Base-by-base conservation (phyloP, 768 basidiomycete genomes). In the Tylopilus felleus region DNA sequence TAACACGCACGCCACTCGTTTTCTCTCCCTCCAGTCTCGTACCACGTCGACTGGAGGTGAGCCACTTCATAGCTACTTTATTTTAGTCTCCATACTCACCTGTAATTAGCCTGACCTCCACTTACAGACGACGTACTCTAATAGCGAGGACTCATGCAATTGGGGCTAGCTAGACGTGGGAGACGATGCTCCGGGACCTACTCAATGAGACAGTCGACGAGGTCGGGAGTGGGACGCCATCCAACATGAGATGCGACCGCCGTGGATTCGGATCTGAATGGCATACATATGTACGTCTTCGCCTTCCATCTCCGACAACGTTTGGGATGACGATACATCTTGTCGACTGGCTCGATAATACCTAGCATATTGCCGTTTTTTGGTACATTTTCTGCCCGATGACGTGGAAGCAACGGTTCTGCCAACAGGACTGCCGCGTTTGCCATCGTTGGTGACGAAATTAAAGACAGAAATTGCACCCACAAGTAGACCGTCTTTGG, bases 171-270 rank as follows among this genome's bases (percentile, higher is more conserved):
- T 61, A 95, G 91, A 88, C 80, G 9, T 96, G 88, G 85, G 90
- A 95, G 64, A 83, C 89, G 0, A 77, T 79, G 17, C 56, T 96
- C 2, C 67, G 66, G 1, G 59, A 73, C 33, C 66, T 95, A 7
- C 65, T 94, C 2, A 66, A 75, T 27, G 49, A 45, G 58, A 52
- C 74, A 74, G 58, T 93, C 68, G 76, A 90, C 74, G 82, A 87
- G 51, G 75, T 94, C 95, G 92, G 92, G 64, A 81, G 0, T 86
- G 90, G 77, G 94, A 97, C 59, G 80, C 89, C 7, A 78, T 86
- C 4, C 86, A 92, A 54, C 91, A 95, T 56, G 94, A 92, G 94
- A 95, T 55, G 77, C 91, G n/a, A 85, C 79, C 0, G 67, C 90
- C 13, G 49, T 95, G 33, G 97, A 97, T 56, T 74, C 65, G 1